A percentile compares a stretch with the other conserved stretches of the same genome.
Conservation (phyloP, 805 yeast genomes). For the Yamadazyma akitaensis region DNA sequence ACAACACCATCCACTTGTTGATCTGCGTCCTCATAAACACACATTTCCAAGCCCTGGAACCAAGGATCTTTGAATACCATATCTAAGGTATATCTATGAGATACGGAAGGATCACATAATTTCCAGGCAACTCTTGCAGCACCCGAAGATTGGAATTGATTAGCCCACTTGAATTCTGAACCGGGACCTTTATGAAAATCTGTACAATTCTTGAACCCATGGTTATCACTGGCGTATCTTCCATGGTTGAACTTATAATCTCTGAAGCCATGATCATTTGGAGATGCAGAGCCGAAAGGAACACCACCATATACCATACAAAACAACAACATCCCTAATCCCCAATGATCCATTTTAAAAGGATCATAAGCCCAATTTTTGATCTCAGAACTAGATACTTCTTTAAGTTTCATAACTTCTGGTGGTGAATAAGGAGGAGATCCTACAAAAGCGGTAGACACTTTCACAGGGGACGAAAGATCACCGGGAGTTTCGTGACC, state of each 20-base stretch:
- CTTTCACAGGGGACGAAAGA: constrained; percentile 37
- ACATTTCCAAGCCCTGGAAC: constrained; percentile 58
- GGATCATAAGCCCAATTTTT: constrained; percentile 55
- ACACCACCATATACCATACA: constrained; percentile 54
- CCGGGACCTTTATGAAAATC: constrained; percentile 60
- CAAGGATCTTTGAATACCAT: constrained; percentile 61
- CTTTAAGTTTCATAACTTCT: constrained; percentile 58
- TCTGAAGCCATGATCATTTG: constrained; percentile 49
- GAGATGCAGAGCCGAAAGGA: constrained; percentile 55
- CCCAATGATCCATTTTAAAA: constrained; percentile 68
- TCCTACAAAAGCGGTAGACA: constrained; percentile 56
- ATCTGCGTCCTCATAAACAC: constrained; percentile 50
- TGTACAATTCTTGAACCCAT: constrained; percentile 46
- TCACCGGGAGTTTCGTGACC: constrained; percentile 56
- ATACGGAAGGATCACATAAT: constrained; percentile 60
- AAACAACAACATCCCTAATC: constrained; percentile 65
- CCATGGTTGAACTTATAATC: constrained; percentile 53
- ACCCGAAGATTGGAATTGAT: constrained; percentile 53
- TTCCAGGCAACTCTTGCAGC: constrained; percentile 74
- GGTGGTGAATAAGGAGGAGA: constrained; percentile 83
- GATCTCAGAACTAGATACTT: constrained; percentile 25
- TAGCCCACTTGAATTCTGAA: constrained; percentile 65
- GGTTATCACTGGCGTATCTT: constrained; percentile 38
- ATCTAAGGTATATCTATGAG: constrained; percentile 51
- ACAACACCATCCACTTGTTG: constrained; percentile 34